Conservation (phyloP, 306 rosid species). For the Castanea crenata region DNA sequence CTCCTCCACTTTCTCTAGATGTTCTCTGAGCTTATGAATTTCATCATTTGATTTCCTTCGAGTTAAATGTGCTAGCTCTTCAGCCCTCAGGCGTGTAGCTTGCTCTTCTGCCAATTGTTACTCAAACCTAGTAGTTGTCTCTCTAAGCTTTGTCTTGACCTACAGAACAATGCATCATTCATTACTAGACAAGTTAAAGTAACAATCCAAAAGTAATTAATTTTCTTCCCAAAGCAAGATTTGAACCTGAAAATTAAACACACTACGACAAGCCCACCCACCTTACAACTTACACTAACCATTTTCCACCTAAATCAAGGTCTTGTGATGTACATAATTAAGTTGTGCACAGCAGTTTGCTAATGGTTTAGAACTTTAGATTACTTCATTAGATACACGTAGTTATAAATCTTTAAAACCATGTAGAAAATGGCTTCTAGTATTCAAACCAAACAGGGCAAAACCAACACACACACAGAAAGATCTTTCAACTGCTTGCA, state of each 20-base stretch:
- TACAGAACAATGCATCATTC: conserved; percentile 27
- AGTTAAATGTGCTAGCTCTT: conserved; percentile 51
- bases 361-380: background rate
- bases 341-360: background rate
- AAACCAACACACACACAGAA: background rate
- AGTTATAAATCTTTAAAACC: background rate
- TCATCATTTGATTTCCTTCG: conserved; percentile 60
- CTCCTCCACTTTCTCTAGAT: conserved; percentile 67
- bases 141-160: conserved; percentile 30
- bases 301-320: background rate
- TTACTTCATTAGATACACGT: no score
- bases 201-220: background rate
- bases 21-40: conserved; percentile 59
- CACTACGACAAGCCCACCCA: no score
- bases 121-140: conserved; percentile 59
- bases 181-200: background rate
- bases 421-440: background rate
- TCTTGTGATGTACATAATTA: background rate
- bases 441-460: background rate
- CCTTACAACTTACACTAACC: background rate
- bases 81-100: conserved; percentile 64
- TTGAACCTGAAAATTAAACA: background rate
- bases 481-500: background rate
- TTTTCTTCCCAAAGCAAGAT: background rate
- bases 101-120: conserved; percentile 74